Evolutionary conservation across 805 yeast species (phyloP).

Genomic region (Zygosaccharomyces pseudorouxii): DNA sequence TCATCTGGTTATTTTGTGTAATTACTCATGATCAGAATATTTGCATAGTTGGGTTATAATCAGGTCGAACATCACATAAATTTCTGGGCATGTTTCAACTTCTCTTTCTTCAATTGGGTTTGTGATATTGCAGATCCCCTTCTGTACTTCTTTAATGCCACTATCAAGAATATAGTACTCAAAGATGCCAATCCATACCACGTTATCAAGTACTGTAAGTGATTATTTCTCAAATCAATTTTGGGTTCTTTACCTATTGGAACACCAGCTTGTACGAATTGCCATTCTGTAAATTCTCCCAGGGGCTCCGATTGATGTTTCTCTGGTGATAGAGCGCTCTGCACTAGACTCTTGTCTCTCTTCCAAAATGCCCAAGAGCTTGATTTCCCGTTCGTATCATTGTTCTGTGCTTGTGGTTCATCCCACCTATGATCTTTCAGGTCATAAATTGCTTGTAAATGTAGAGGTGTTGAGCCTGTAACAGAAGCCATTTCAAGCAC

Average conservation of each 20-base stretch:
- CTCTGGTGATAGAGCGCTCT: neutral
- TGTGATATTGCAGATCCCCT: slow-evolving; percentile 31
- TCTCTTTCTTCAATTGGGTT: slow-evolving; percentile 37
- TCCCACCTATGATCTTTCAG: slow-evolving; percentile 57
- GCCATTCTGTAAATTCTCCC: slow-evolving; percentile 47
- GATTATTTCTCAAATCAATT: slow-evolving; percentile 80
- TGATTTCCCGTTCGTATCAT: slow-evolving; percentile 5
- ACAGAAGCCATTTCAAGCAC: slow-evolving; percentile 65
- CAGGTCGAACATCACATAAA: slow-evolving; percentile 26
- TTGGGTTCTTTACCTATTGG: slow-evolving; percentile 84
- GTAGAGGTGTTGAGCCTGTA: slow-evolving; percentile 64
- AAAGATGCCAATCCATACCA: slow-evolving; percentile 88
- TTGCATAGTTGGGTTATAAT: neutral
- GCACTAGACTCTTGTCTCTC: neutral
- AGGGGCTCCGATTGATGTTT: neutral
- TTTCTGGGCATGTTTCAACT: slow-evolving; percentile 46
- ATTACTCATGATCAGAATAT: neutral
- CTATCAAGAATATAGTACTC: slow-evolving; percentile 60
- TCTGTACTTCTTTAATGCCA: slow-evolving; percentile 44
- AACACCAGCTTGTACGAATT: slow-evolving; percentile 75
- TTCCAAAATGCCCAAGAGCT: neutral
- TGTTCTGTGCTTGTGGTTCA: neutral
- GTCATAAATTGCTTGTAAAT: slow-evolving; percentile 69
- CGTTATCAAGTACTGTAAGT: slow-evolving; percentile 84
- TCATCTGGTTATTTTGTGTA: neutral